Evolutionary conservation across 495 filamentous ascomycete species (phyloP), one percentile per base, ranked within the genome.

Genomic region (Hypoxylon crocopeplum): DNA sequence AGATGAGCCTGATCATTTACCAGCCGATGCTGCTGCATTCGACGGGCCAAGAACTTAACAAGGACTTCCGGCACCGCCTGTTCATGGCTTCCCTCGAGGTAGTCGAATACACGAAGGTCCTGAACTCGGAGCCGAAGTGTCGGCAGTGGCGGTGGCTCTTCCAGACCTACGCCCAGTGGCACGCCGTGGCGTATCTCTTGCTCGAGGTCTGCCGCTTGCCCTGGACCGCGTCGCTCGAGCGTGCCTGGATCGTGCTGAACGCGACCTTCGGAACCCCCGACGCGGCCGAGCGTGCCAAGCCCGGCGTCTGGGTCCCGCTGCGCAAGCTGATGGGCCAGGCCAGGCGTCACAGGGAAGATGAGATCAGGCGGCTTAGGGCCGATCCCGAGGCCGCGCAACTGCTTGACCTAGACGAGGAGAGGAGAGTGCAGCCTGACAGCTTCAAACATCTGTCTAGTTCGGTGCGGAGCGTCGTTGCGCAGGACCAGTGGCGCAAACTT

Each of bases 121-220:
- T 93, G 10, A 82, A 86, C 57, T 82, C 76, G 8, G 85, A 88
- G 56, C 71, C 80, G 6, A 75, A 82, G 7, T 83, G 82, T 2
- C 79, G 81, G 45, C 82, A 86, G 47, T 96, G 88, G 85, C 80
- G 83, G 19, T 96, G 92, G 92, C 79, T 92, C 7, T 92, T 91
- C 73, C 81, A 85, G 64, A 90, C 86, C 0, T 91, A 93, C 68
- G 86, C 87, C 15, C 89, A 93, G 53, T 91, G 88, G 86, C 88
- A 93, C 56, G 89, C 91, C 3, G 79, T 94, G 2, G 88, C 87
- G 1, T 90, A 89, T 62, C 78, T 86, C 3, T 71, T 96, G 7
- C 82, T 90, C 0, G 93, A 97, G 63, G 79, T 95, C 3, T 88
- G 88, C 64, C 82, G 88, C 19, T 84, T 90, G 17, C 84, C 87